These are phyloP conservation scores for Drechslerella coelobrocha DNA, from an alignment of 2,329 filamentous ascomycete genomes.

Conservation along the genomic window DNA sequence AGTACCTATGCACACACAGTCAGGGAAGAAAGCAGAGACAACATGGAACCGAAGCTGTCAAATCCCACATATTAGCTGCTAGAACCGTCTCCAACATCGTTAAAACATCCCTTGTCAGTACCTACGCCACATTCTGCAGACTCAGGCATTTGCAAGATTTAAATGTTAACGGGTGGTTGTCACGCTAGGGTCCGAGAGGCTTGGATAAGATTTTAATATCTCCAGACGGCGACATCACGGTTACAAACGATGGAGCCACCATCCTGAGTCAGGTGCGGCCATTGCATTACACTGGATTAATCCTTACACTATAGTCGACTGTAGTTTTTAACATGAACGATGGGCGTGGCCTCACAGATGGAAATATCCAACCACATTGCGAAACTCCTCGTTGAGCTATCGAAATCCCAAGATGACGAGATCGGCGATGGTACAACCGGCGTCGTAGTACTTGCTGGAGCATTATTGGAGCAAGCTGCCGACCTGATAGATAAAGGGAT, in stretches of 20 bases:
- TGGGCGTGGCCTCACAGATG: conserved; percentile 71
- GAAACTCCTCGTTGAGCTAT: conserved; percentile 93
- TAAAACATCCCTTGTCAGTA: conserved; percentile 81
- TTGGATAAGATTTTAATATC: conserved; percentile 99
- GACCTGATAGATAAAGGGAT: conserved; percentile 99
- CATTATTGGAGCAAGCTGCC: conserved; percentile 92
- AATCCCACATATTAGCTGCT: conserved; percentile 96
- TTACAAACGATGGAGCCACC: conserved; percentile 98
- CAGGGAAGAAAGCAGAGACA: conserved; percentile 98
- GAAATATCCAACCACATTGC: conserved; percentile 98
- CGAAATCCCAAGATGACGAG: conserved; percentile 98
- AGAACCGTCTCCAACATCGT: conserved; percentile 96
- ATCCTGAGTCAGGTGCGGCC: conserved; percentile 75
- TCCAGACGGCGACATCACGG: conserved; percentile 96
- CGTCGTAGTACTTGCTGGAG: conserved; percentile 93
- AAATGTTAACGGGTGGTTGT: conserved; percentile 49
- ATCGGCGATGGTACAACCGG: conserved; percentile 98
- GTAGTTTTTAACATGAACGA: conserved; percentile 23
- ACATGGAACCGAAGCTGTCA: conserved; percentile 95
- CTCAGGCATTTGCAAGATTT: conserved; percentile 8
- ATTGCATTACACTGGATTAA: not conserved
- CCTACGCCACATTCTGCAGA: conserved; percentile 11
- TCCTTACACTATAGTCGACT: not conserved
- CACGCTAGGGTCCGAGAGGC: conserved; percentile 76
- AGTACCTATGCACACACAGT: conserved; percentile 61